These are phyloP conservation scores for Emmonsia crescens DNA, from an alignment of 2,329 filamentous ascomycete species.

Conservation along the genomic window DNA sequence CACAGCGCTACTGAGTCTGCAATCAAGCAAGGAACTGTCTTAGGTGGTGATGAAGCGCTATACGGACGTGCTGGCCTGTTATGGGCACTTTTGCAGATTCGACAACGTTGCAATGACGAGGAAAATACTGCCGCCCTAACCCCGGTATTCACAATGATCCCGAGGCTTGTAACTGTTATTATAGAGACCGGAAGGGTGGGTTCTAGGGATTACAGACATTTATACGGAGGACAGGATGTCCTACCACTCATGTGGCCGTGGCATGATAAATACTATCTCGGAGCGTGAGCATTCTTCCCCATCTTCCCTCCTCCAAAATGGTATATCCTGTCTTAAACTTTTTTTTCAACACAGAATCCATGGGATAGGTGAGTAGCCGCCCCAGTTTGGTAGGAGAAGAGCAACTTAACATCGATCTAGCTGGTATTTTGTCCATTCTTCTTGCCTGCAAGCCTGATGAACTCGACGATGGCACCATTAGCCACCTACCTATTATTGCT, in stretches of 20 bases:
- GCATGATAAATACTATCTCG: constrained; percentile 26
- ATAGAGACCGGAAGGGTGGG: constrained; percentile 26
- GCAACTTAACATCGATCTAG: constrained; percentile 12
- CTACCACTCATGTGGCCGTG: constrained; percentile 34
- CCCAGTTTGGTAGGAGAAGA: not conserved
- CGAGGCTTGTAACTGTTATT: constrained; percentile 23
- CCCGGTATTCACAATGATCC: constrained; percentile 21
- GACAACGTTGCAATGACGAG: constrained; percentile 18
- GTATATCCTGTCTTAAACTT: constrained; percentile 14
- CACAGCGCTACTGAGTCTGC: constrained; percentile 20
- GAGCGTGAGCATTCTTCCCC: constrained; percentile 27
- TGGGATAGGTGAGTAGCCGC: constrained; percentile 14
- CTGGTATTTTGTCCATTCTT: constrained; percentile 28
- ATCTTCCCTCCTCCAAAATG: constrained; percentile 7
- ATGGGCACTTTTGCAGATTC: constrained; percentile 26
- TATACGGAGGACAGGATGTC: constrained; percentile 21
- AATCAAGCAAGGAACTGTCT: constrained; percentile 20
- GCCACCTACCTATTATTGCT: constrained; percentile 24
- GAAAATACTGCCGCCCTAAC: constrained; percentile 14
- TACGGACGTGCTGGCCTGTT: constrained; percentile 31
- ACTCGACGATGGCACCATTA: constrained; percentile 14
- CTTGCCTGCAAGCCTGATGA: constrained; percentile 26
- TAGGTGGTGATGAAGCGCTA: constrained; percentile 30
- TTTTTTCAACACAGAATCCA: constrained; percentile 11
- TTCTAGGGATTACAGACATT: constrained; percentile 19